A percentile compares a stretch with the other conserved stretches of the same genome.
These are phyloP conservation scores for Fusarium subtropicale DNA, from an alignment of 2,329 filamentous ascomycete genomes.

Conservation along the genomic window DNA sequence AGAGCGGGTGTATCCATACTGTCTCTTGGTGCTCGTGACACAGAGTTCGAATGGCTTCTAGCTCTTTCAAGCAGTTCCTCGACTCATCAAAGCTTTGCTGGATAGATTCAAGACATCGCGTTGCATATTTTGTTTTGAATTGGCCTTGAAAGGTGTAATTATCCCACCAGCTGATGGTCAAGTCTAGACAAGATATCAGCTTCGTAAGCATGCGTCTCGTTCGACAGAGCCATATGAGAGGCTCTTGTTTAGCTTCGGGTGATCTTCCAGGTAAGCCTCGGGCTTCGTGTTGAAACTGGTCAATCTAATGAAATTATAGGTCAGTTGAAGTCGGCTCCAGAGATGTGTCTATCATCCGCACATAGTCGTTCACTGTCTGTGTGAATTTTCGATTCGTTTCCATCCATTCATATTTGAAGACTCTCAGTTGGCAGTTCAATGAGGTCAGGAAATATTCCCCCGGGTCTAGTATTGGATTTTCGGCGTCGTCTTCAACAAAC, in stretches of 20 bases:
- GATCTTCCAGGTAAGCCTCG: not conserved
- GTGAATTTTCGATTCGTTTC: not conserved
- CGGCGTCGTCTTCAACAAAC: rapidly evolving
- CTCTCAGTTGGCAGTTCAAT: rapidly evolving
- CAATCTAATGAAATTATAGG: not conserved
- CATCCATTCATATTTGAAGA: conserved; percentile 5
- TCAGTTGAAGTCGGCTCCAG: too few species aligned
- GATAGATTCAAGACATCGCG: not conserved
- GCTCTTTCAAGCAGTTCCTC: not conserved
- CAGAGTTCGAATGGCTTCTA: not conserved
- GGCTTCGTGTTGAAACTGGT: not conserved
- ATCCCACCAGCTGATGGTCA: conserved; percentile 10
- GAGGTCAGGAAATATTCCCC: not conserved
- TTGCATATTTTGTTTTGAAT: not conserved
- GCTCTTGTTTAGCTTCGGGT: not conserved
- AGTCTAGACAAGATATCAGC: not conserved
- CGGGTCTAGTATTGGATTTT: rapidly evolving
- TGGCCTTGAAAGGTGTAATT: not conserved
- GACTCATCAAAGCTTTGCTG: not conserved
- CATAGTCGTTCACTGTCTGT: not conserved
- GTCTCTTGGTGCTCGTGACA: not conserved
- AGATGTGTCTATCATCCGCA: rapidly evolving
- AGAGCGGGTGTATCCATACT: not conserved
- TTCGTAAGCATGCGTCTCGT: not conserved
- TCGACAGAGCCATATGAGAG: not conserved